These are phyloP conservation scores for Elasticomyces elasticus DNA, from an alignment of 495 filamentous ascomycete species.

Conservation along the genomic window DNA sequence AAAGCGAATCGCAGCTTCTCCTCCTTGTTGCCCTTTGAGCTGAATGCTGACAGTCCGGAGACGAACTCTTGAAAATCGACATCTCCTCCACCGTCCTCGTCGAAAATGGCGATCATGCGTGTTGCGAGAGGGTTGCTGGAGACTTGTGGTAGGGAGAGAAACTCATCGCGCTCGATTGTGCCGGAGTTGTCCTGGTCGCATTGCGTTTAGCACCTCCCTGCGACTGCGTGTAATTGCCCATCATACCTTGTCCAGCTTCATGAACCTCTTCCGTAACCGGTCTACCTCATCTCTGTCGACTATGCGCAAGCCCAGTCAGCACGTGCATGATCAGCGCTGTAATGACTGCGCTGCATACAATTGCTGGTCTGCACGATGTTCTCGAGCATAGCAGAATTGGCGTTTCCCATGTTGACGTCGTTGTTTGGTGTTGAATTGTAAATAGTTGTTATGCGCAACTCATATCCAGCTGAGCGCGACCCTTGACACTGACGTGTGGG, in stretches of 20 bases:
- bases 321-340: neutral
- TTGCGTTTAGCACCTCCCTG: neutral
- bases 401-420: constrained; percentile 59
- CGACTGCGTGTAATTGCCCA: too few species aligned
- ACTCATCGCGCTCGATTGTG: constrained; percentile 97
- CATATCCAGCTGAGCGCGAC: too few species aligned
- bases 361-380: constrained; percentile 94
- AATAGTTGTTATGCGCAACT: too few species aligned
- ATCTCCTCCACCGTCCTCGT: constrained; percentile 95
- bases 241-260: constrained; percentile 94
- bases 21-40: constrained; percentile 95
- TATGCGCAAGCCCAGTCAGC: constrained; percentile 31
- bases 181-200: constrained; percentile 77
- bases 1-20: constrained; percentile 97
- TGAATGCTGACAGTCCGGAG: constrained; percentile 88
- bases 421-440: constrained; percentile 1
- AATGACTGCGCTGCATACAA: constrained; percentile 47
- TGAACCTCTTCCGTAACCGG: constrained; percentile 87
- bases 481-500: neutral
- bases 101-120: constrained; percentile 97
- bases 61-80: constrained; percentile 99
- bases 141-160: constrained; percentile 92
- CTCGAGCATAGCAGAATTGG: constrained; percentile 75
- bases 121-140: constrained; percentile 96
- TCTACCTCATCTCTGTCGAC: constrained; percentile 97